Conservation (phyloP, 1,284 basidiomycete species). For the Marasmius sp. region DNA sequence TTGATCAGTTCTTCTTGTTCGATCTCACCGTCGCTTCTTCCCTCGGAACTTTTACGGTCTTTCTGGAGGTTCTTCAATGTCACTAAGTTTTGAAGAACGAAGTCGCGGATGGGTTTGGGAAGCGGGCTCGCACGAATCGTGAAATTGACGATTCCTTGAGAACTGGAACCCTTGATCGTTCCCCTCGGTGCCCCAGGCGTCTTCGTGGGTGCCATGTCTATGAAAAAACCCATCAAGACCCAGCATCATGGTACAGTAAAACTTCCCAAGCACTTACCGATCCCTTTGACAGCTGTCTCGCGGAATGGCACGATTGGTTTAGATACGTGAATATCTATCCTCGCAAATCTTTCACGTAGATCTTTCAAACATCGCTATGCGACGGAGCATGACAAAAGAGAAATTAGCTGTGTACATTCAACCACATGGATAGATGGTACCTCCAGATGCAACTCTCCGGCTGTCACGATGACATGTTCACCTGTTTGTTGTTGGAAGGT, state of each 20-base stretch:
- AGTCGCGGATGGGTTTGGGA: constrained; percentile 66
- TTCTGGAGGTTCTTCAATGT: constrained; percentile 55
- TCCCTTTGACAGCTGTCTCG: constrained; percentile 86
- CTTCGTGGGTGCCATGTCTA: constrained; percentile 89
- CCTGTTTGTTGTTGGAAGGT: constrained; percentile 97
- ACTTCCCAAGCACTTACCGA: constrained; percentile 46
- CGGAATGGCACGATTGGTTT: constrained; percentile 98
- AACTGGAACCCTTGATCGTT: constrained; percentile 8
- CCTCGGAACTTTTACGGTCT: constrained; percentile 37
- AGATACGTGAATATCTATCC: constrained; percentile 90
- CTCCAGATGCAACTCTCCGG: constrained; percentile 96
- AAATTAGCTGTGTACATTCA: not conserved
- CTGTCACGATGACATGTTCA: constrained; percentile 96
- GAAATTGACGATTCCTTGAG: constrained; percentile 73
- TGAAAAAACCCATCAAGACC: constrained; percentile 15
- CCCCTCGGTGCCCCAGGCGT: constrained; percentile 74
- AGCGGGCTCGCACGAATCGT: constrained; percentile 83
- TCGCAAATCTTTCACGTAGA: constrained; percentile 91
- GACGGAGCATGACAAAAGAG: not conserved
- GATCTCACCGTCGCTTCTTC: constrained; percentile 19
- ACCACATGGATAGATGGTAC: constrained; percentile 37
- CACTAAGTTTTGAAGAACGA: constrained; percentile 75
- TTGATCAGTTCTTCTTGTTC: constrained; percentile 36
- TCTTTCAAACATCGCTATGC: constrained; percentile 91
- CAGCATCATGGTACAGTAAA: not conserved